Evolutionary conservation across 2,329 filamentous ascomycete species (phyloP).

Genomic region (Zymoseptoria crescenta): DNA sequence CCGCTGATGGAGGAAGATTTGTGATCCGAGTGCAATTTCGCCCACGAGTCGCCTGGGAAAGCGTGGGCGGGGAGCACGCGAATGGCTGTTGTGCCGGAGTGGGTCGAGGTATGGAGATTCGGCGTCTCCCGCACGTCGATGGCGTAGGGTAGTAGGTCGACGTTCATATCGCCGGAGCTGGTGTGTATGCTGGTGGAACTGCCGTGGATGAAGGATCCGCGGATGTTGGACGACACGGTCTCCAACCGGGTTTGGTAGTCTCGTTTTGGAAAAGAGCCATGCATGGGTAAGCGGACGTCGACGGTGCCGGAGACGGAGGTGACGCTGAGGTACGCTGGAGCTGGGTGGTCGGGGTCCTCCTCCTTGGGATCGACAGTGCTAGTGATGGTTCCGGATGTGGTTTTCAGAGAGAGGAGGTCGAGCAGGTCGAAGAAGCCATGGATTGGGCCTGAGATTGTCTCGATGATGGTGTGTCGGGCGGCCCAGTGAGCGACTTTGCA

Average conservation of each 20-base stretch:
- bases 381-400: conserved; percentile 35
- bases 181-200: conserved; percentile 31
- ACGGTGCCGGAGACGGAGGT: conserved; percentile 33
- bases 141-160: conserved; percentile 31
- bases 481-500: conserved; percentile 26
- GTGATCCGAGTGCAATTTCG: conserved; percentile 29
- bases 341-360: conserved; percentile 21
- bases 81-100: conserved; percentile 30
- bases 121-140: conserved; percentile 15
- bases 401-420: conserved; percentile 35
- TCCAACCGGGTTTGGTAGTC: conserved; percentile 36
- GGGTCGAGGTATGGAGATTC: conserved; percentile 28
- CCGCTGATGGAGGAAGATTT: conserved; percentile 27
- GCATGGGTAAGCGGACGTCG: conserved; percentile 26
- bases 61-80: conserved; percentile 30
- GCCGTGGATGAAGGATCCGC: conserved; percentile 36
- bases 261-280: conserved; percentile 28
- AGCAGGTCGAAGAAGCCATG: conserved; percentile 35
- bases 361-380: conserved; percentile 34
- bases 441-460: conserved; percentile 35
- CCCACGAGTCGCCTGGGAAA: conserved; percentile 11
- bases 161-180: conserved; percentile 32
- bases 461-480: conserved; percentile 34
- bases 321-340: conserved; percentile 32
- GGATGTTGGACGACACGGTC: conserved; percentile 32